These are phyloP conservation scores for Suillus tomentosus DNA, from an alignment of 768 basidiomycete genomes.

Conservation along the genomic window DNA sequence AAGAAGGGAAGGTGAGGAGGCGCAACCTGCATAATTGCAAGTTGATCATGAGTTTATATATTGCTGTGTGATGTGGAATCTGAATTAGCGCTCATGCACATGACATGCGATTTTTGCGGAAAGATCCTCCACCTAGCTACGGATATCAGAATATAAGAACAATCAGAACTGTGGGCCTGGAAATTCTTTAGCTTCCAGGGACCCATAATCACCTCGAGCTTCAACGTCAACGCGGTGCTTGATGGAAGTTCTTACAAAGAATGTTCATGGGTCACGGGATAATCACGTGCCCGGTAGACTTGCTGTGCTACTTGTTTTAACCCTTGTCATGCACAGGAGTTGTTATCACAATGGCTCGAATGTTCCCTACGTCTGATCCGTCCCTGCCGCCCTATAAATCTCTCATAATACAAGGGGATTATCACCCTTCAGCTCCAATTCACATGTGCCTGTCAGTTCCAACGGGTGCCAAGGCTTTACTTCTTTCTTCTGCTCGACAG, in stretches of 20 bases:
- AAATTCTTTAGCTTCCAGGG: neutral
- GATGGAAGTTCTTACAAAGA: neutral
- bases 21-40: neutral
- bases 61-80: neutral
- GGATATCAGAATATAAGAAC: neutral
- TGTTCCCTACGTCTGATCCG: slow-evolving; percentile 44
- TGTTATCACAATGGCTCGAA: slow-evolving; percentile 23
- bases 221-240: neutral
- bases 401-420: slow-evolving; percentile 63
- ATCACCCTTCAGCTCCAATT: slow-evolving; percentile 69
- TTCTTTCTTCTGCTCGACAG: slow-evolving; percentile 58
- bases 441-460: slow-evolving; percentile 59
- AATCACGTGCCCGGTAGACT: slow-evolving; percentile 20
- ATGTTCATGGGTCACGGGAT: neutral
- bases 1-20: neutral
- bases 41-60: neutral
- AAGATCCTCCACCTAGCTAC: neutral
- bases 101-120: neutral
- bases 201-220: neutral
- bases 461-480: slow-evolving; percentile 38
- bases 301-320: neutral
- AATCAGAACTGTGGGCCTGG: neutral
- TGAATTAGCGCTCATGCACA: neutral
- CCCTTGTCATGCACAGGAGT: neutral
- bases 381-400: slow-evolving; percentile 56